phyloP scores from a whole-genome alignment of 2,329 filamentous ascomycete genomes.

The Pseudogymnoascus sp. region DNA sequence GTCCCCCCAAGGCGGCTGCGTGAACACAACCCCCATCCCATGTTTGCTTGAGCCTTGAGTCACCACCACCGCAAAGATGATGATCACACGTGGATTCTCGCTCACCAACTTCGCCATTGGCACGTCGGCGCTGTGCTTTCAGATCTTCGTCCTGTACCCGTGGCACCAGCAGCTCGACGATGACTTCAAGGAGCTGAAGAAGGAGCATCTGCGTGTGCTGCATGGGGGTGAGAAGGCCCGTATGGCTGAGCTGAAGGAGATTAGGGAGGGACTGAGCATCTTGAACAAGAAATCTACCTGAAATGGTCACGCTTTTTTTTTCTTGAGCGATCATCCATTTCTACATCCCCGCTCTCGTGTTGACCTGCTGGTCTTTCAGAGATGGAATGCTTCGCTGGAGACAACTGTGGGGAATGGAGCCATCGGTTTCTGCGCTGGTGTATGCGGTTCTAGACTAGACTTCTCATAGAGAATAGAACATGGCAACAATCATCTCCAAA shows the following conservation, averaged over 20 bases:
- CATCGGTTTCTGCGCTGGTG: not conserved
- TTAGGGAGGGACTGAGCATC: not conserved
- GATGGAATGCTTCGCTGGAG: not conserved
- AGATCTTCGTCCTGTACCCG: slow-evolving; percentile 47
- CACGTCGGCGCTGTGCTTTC: slow-evolving; percentile 42
- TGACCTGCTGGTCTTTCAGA: not conserved
- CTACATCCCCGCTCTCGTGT: not conserved
- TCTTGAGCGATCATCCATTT: not conserved
- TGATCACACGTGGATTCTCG: slow-evolving; percentile 42
- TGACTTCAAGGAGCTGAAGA: slow-evolving; percentile 40
- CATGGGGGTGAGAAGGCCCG: not conserved
- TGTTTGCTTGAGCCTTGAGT: slow-evolving; percentile 1
- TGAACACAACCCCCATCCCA: slow-evolving; percentile 1
- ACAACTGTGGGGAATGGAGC: not conserved
- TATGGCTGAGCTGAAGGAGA: not conserved
- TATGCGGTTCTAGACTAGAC: not conserved
- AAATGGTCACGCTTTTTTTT: not conserved
- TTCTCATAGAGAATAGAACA: not conserved
- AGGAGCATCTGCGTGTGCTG: slow-evolving; percentile 31
- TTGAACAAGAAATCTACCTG: slow-evolving; percentile 5
- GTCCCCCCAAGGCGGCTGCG: not conserved
- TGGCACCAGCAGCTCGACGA: slow-evolving; percentile 46
- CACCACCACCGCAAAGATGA: slow-evolving; percentile 27
- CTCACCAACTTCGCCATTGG: slow-evolving; percentile 46
- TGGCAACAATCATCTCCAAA: not conserved